Conservation (phyloP, 331 rosid genomes). For the Telfairia occidentalis region DNA sequence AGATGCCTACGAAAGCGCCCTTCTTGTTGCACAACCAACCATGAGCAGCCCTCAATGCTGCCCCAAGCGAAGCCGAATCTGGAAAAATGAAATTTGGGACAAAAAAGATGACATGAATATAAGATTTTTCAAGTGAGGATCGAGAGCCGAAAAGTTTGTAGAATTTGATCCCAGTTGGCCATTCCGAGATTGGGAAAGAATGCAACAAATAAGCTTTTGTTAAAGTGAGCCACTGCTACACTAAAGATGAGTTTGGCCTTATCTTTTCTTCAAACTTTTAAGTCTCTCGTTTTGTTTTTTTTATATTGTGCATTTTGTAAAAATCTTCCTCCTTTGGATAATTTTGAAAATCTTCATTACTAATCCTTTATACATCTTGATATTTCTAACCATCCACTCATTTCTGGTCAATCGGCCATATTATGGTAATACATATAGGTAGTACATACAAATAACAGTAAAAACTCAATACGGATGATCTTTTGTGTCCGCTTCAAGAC, state of each 20-base stretch:
- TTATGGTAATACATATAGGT: too few species aligned
- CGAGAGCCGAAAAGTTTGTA: not conserved
- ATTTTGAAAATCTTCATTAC: too few species aligned
- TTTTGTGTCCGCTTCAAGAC: not conserved
- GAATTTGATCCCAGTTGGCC: not conserved
- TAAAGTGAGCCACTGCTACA: not conserved
- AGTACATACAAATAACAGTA: not conserved
- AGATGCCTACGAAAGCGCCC: conserved; percentile 58
- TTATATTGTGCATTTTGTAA: too few species aligned
- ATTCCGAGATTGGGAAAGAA: not conserved
- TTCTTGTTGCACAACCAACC: conserved; percentile 70
- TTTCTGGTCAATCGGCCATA: too few species aligned
- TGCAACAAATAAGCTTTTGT: not conserved
- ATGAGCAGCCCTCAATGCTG: conserved; percentile 91
- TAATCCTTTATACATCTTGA: too few species aligned
- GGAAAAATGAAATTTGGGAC: conserved; percentile 1
- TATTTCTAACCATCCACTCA: too few species aligned
- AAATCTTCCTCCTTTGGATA: too few species aligned
- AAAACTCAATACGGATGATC: not conserved
- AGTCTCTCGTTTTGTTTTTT: too few species aligned
- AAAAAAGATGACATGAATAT: not conserved
- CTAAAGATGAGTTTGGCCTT: not conserved
- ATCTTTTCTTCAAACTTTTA: too few species aligned
- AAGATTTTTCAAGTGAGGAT: not conserved
- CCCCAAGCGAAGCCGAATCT: conserved; percentile 98